phyloP scores from a whole-genome alignment of 2,329 filamentous ascomycete species.

The Verticillium zaregamsianum region DNA sequence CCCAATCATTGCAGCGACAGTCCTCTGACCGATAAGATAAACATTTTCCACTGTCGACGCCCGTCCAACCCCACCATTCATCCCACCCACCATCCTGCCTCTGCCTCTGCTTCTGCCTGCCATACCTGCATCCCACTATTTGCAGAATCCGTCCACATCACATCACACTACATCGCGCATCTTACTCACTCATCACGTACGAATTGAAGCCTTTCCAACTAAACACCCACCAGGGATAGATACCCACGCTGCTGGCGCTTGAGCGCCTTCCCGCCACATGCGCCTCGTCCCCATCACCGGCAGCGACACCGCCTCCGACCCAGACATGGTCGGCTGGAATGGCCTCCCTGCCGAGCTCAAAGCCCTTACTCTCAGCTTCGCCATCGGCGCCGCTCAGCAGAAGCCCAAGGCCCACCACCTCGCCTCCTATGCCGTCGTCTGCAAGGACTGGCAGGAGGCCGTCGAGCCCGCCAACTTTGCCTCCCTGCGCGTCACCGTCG shows the following conservation, averaged over 20 bases:
- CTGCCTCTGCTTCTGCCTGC: neutral
- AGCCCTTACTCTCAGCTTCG: slow-evolving; percentile 6
- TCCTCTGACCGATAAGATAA: neutral
- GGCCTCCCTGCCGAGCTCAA: slow-evolving; percentile 12
- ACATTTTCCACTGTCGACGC: neutral
- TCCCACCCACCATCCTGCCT: neutral
- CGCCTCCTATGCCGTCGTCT: slow-evolving; percentile 19
- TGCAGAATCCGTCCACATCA: no score
- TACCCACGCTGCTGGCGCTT: neutral
- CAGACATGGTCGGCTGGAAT: slow-evolving; percentile 13
- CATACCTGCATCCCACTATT: no score
- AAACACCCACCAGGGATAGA: neutral
- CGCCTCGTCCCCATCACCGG: neutral
- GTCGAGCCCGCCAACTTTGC: slow-evolving; percentile 20
- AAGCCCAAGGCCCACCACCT: neutral
- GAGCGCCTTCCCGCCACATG: neutral
- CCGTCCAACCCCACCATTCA: neutral
- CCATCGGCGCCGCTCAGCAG: neutral
- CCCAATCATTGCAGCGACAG: neutral
- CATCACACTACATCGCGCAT: neutral
- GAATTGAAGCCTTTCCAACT: neutral
- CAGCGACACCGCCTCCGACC: neutral
- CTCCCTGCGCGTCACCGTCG: slow-evolving; percentile 13
- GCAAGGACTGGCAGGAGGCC: slow-evolving; percentile 18
- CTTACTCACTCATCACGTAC: neutral